These are phyloP conservation scores for Brettanomyces custersianus DNA, from an alignment of 805 yeast genomes.

Conservation along the genomic window DNA sequence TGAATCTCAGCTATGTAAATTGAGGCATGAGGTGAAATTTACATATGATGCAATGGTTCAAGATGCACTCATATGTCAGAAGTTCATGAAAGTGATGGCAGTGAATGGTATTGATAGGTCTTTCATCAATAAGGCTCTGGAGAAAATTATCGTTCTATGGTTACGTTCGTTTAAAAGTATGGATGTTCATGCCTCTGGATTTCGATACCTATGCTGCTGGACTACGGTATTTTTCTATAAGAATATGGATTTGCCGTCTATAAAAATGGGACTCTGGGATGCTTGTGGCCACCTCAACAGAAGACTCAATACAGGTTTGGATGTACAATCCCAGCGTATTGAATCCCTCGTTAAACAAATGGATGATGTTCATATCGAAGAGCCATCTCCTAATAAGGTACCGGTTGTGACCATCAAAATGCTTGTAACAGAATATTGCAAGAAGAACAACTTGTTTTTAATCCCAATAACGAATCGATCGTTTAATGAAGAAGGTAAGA, in stretches of 20 bases:
- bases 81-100: slow-evolving; percentile 5
- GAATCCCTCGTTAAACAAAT: background rate
- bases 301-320: slow-evolving; percentile 8
- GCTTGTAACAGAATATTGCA: slow-evolving; percentile 56
- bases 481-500: slow-evolving; percentile 27
- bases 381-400: background rate
- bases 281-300: slow-evolving; percentile 11
- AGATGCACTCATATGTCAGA: background rate
- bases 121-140: slow-evolving; percentile 11
- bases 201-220: slow-evolving; percentile 6
- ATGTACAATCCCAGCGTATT: background rate
- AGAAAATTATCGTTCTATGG: slow-evolving; percentile 15
- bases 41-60: background rate
- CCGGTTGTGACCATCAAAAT: slow-evolving; percentile 43
- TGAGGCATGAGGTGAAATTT: slow-evolving; percentile 3
- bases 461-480: slow-evolving; percentile 24
- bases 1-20: slow-evolving; percentile 43
- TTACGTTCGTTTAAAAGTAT: slow-evolving; percentile 4
- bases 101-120: slow-evolving; percentile 5
- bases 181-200: background rate
- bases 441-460: slow-evolving; percentile 36
- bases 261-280: slow-evolving; percentile 6
- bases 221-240: slow-evolving; percentile 5
- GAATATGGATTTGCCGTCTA: slow-evolving; percentile 1
- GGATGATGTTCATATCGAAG: background rate